phyloP scores from a whole-genome alignment of 768 basidiomycete species.

The Lentinula lateritia region DNA sequence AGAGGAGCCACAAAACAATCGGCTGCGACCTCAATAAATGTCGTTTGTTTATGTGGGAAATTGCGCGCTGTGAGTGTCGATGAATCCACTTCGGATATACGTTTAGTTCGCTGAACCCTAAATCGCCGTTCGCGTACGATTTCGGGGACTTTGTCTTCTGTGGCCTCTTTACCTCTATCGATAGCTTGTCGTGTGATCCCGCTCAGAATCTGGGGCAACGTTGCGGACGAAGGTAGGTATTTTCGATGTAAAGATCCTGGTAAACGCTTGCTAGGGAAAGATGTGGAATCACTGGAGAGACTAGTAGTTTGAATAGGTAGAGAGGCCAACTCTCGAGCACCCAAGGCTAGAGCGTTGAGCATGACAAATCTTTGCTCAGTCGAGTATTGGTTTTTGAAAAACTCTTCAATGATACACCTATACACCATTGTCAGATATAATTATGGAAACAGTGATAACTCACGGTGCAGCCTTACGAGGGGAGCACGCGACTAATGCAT shows the following conservation, averaged over 20 bases:
- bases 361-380: conserved; percentile 79
- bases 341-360: conserved; percentile 80
- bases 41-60: conserved; percentile 17
- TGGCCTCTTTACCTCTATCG: conserved; percentile 50
- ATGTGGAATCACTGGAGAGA: conserved; percentile 27
- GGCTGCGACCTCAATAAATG: conserved; percentile 71
- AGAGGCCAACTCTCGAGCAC: conserved; percentile 75
- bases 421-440: not conserved
- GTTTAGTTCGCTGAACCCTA: conserved; percentile 47
- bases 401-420: conserved; percentile 85
- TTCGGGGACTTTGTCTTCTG: conserved; percentile 51
- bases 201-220: conserved; percentile 56
- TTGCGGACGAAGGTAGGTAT: conserved; percentile 39
- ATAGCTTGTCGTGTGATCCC: conserved; percentile 60
- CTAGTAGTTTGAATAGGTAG: conserved; percentile 32
- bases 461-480: conserved; percentile 80
- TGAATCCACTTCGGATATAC: conserved; percentile 36
- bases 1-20: conserved; percentile 88
- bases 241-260: conserved; percentile 66
- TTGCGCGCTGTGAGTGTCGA: conserved; percentile 5
- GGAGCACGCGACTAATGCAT: conserved; percentile 74
- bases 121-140: conserved; percentile 72
- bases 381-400: conserved; percentile 93
- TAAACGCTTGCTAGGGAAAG: conserved; percentile 81
- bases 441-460: conserved; percentile 23